phyloP scores from a whole-genome alignment of 768 basidiomycete species.

The Boletales sp. region DNA sequence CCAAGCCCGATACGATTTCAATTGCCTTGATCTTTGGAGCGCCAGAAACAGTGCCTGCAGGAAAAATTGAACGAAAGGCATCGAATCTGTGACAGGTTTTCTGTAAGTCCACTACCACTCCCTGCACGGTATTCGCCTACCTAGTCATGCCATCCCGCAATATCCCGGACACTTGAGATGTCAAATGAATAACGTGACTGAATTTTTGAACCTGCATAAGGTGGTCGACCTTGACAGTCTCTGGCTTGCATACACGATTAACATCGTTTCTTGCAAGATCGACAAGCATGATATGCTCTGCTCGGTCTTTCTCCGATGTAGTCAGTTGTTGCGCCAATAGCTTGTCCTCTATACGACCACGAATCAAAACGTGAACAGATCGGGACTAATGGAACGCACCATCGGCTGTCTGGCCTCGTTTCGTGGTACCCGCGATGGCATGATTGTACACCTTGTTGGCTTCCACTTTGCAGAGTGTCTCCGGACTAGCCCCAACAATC shows the following conservation, averaged over 20 bases:
- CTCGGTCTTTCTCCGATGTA: constrained; percentile 89
- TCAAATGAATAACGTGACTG: constrained; percentile 96
- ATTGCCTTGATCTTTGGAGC: constrained; percentile 99
- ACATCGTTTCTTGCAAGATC: constrained; percentile 98
- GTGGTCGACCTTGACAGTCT: constrained; percentile 93
- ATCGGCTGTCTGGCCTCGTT: constrained; percentile 79
- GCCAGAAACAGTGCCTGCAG: constrained; percentile 97
- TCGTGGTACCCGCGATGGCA: constrained; percentile 94
- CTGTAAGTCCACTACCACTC: constrained; percentile 2
- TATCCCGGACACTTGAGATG: constrained; percentile 88
- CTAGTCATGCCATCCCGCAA: constrained; percentile 81
- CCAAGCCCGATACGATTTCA: constrained; percentile 82
- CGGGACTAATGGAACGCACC: constrained; percentile 46
- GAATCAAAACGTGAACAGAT: constrained; percentile 4
- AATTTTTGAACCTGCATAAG: constrained; percentile 94
- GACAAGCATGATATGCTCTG: constrained; percentile 99
- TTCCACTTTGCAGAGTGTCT: constrained; percentile 95
- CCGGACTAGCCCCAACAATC: constrained; percentile 96
- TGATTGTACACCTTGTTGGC: constrained; percentile 92
- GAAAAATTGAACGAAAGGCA: constrained; percentile 98
- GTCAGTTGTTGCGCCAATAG: constrained; percentile 68
- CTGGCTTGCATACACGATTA: constrained; percentile 92
- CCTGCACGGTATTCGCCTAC: constrained; percentile 36
- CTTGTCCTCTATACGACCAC: constrained; percentile 74
- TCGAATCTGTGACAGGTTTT: constrained; percentile 64